Evolutionary conservation across 495 filamentous ascomycete genomes (phyloP).

Genomic region (Schizothecium vesticola): DNA sequence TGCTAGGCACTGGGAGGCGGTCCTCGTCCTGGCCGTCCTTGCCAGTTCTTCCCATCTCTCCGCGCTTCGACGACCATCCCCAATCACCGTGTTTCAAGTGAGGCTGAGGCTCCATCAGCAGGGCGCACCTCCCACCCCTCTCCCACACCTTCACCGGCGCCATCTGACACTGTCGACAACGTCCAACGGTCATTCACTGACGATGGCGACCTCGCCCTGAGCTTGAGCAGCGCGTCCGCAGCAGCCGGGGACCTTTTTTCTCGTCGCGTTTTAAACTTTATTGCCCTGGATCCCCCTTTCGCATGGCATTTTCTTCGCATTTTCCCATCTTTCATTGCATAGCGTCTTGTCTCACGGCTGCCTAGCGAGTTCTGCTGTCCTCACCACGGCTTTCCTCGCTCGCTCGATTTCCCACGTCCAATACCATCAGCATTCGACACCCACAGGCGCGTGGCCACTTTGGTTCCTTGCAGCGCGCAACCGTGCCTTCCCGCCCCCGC

Average conservation of each 20-base stretch:
- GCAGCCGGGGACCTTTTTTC: conserved; percentile 9
- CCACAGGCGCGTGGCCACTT: background rate
- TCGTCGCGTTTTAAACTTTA: conserved; percentile 8
- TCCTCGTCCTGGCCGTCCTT: conserved; percentile 25
- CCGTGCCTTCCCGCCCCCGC: background rate
- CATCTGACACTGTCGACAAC: conserved; percentile 33
- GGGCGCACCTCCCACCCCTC: conserved; percentile 21
- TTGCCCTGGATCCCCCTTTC: conserved; percentile 11
- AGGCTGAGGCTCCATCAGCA: conserved; percentile 36
- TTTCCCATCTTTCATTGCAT: background rate
- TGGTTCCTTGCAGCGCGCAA: conserved; percentile 10
- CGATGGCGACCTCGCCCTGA: conserved; percentile 15
- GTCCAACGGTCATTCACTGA: conserved; percentile 25
- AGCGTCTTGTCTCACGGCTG: background rate
- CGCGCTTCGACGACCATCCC: conserved; percentile 31
- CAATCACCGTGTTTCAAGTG: conserved; percentile 20
- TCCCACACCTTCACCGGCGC: conserved; percentile 22
- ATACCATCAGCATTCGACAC: background rate
- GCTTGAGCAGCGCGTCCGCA: conserved; percentile 2
- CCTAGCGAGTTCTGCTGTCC: conserved; percentile 4
- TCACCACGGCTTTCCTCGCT: conserved; percentile 11
- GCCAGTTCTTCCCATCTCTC: conserved; percentile 23
- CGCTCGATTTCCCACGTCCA: conserved; percentile 14
- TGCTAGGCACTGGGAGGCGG: conserved; percentile 26
- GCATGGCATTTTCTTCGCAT: conserved; percentile 5